Evolutionary conservation across 805 yeast genomes (phyloP).

Genomic region (Kodamaea neixiangensis): DNA sequence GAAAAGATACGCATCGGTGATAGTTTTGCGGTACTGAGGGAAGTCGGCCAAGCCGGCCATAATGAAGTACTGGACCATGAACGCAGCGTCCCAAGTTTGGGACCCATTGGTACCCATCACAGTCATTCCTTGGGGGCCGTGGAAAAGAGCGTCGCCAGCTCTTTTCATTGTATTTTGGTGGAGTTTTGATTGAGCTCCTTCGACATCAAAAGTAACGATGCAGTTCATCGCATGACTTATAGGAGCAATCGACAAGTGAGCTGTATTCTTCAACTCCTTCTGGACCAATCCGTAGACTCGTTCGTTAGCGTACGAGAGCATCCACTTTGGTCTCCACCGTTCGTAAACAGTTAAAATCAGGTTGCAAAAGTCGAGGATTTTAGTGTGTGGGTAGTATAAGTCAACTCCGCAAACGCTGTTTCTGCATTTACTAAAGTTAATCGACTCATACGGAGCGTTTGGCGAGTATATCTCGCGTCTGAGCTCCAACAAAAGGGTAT

Average conservation of each 20-base stretch:
- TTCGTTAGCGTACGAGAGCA: conserved; percentile 52
- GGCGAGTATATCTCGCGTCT: conserved; percentile 73
- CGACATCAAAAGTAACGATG: conserved; percentile 66
- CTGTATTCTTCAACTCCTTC: conserved; percentile 78
- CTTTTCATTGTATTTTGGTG: conserved; percentile 58
- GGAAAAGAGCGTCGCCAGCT: conserved; percentile 75
- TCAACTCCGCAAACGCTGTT: conserved; percentile 91
- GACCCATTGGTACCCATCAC: conserved; percentile 98
- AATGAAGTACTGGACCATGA: conserved; percentile 80
- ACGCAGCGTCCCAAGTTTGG: conserved; percentile 96
- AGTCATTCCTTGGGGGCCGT: conserved; percentile 88
- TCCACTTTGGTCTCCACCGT: conserved; percentile 75
- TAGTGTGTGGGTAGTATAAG: conserved; percentile 89
- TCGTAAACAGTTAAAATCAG: conserved; percentile 63
- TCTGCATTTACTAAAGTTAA: conserved; percentile 71
- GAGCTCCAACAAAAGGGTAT: conserved; percentile 63
- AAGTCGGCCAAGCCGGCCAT: conserved; percentile 74
- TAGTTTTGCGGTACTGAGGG: conserved; percentile 63
- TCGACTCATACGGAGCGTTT: conserved; percentile 55
- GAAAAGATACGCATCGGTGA: conserved; percentile 69
- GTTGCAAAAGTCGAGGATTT: conserved; percentile 63
- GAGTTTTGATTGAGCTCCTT: conserved; percentile 65
- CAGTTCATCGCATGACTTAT: conserved; percentile 85
- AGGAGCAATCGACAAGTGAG: conserved; percentile 87
- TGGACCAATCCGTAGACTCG: conserved; percentile 62